These are phyloP conservation scores for Mucor mucedo DNA, from an alignment of 371 early-diverging fungal species.

Conservation along the genomic window DNA sequence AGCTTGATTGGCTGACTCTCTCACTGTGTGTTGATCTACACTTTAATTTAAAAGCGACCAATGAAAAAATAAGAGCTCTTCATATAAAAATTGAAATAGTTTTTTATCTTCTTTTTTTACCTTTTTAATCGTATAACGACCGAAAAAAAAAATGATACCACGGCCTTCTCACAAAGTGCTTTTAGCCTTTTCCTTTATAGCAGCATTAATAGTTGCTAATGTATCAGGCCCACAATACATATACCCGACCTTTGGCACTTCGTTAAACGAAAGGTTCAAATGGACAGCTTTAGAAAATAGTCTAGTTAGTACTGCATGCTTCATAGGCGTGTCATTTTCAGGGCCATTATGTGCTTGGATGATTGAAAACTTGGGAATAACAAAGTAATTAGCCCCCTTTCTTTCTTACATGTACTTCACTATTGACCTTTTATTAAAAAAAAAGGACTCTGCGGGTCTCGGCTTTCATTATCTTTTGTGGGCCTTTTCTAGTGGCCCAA, in stretches of 20 bases:
- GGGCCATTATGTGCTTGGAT: conserved; percentile 52
- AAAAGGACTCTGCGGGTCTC: conserved; percentile 42
- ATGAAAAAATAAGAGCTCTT: not conserved
- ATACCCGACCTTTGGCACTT: conserved; percentile 48
- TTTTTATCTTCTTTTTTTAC: not conserved
- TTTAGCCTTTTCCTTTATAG: conserved; percentile 28
- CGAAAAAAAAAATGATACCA: conserved; percentile 3
- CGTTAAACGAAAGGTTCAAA: conserved; percentile 38
- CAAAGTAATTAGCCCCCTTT: conserved; percentile 19
- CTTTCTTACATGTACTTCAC: not conserved
- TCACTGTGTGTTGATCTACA: no score
- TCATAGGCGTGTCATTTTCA: conserved; percentile 52
- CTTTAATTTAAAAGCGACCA: not conserved
- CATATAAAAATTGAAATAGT: not conserved
- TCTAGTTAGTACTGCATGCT: conserved; percentile 53
- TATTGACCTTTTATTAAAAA: conserved; percentile 2
- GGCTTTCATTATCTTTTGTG: conserved; percentile 37
- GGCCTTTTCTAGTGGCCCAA: conserved; percentile 45
- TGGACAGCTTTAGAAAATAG: conserved; percentile 51
- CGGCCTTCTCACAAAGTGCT: not conserved
- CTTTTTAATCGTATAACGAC: not conserved
- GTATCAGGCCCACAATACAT: conserved; percentile 56
- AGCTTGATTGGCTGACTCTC: no score
- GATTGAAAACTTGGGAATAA: conserved; percentile 36
- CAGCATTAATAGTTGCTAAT: conserved; percentile 45